Percentiles rank a stretch among this genome's conserved stretches.
Evolutionary conservation across 1,139 yeast genomes (phyloP).

Genomic region (Blastobotrys malaysiensis): DNA sequence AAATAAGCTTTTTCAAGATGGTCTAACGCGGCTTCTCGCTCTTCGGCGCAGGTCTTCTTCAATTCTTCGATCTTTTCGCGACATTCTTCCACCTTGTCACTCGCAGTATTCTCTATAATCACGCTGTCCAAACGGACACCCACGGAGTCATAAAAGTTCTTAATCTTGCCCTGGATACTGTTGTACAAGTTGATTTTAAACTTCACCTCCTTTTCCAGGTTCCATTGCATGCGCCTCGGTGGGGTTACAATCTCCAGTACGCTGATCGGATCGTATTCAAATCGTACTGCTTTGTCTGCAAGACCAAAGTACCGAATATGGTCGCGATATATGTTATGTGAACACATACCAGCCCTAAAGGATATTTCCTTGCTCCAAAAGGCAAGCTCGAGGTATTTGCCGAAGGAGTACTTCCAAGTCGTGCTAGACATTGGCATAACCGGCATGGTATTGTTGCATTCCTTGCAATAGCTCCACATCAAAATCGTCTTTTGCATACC

Average conservation of each 20-base stretch:
- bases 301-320: slow-evolving; percentile 82
- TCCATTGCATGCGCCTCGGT: slow-evolving; percentile 63
- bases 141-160: slow-evolving; percentile 68
- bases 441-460: slow-evolving; percentile 72
- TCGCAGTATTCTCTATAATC: slow-evolving; percentile 68
- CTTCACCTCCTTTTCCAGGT: slow-evolving; percentile 63
- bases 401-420: slow-evolving; percentile 87
- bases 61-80: slow-evolving; percentile 53
- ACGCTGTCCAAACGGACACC: slow-evolving; percentile 66
- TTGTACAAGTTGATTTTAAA: slow-evolving; percentile 62
- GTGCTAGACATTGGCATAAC: slow-evolving; percentile 81
- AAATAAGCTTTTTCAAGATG: slow-evolving; percentile 52
- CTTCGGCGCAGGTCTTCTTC: slow-evolving; percentile 48
- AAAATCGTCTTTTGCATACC: slow-evolving; percentile 64
- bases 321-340: slow-evolving; percentile 72
- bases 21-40: slow-evolving; percentile 42
- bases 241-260: slow-evolving; percentile 78
- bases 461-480: slow-evolving; percentile 90
- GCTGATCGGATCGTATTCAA: slow-evolving; percentile 73
- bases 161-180: slow-evolving; percentile 49
- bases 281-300: slow-evolving; percentile 69
- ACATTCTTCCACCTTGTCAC: slow-evolving; percentile 69
- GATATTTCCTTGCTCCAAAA: slow-evolving; percentile 61
- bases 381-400: slow-evolving; percentile 80
- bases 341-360: slow-evolving; percentile 53